phyloP scores from a whole-genome alignment of 164 flowering plant genomes.

The Euptelea pleiosperma region DNA sequence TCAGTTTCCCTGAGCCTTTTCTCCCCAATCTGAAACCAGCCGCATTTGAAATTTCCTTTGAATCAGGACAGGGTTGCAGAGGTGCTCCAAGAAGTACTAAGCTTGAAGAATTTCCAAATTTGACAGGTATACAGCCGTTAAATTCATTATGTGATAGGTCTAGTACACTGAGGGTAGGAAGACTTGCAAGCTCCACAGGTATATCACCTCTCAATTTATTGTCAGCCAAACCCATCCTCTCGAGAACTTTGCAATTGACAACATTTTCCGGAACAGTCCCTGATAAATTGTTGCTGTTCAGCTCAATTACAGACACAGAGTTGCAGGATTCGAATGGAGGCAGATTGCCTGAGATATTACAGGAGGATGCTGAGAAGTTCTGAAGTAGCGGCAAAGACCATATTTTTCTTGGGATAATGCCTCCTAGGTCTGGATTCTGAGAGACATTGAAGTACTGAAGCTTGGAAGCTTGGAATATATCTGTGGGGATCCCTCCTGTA shows the following conservation, averaged over 20 bases:
- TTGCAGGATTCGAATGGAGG: slow-evolving; percentile 61
- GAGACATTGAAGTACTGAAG: slow-evolving; percentile 81
- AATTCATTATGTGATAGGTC: slow-evolving; percentile 65
- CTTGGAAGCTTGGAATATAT: slow-evolving; percentile 46
- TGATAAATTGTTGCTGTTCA: slow-evolving; percentile 45
- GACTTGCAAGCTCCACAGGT: slow-evolving; percentile 50
- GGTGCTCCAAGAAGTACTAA: slow-evolving; percentile 66
- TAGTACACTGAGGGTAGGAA: slow-evolving; percentile 41
- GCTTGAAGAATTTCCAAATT: slow-evolving; percentile 46
- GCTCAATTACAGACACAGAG: slow-evolving; percentile 53
- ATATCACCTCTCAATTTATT: slow-evolving; percentile 55
- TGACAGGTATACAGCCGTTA: slow-evolving; percentile 54
- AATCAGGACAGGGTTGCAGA: slow-evolving; percentile 49
- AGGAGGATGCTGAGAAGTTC: slow-evolving; percentile 77
- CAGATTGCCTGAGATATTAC: slow-evolving; percentile 59
- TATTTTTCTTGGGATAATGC: slow-evolving; percentile 43
- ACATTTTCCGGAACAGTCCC: slow-evolving; percentile 52
- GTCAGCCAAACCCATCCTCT: slow-evolving; percentile 38
- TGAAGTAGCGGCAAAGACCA: slow-evolving; percentile 65
- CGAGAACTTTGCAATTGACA: slow-evolving; percentile 48
- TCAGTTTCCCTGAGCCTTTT: slow-evolving; percentile 42
- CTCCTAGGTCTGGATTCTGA: slow-evolving; percentile 56
- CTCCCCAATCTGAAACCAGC: slow-evolving; percentile 30
- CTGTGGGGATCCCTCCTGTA: slow-evolving; percentile 64
- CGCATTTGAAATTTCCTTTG: slow-evolving; percentile 27